Conservation (phyloP, 192 early-diverging fungal genomes). For the Geranomyces variabilis region DNA sequence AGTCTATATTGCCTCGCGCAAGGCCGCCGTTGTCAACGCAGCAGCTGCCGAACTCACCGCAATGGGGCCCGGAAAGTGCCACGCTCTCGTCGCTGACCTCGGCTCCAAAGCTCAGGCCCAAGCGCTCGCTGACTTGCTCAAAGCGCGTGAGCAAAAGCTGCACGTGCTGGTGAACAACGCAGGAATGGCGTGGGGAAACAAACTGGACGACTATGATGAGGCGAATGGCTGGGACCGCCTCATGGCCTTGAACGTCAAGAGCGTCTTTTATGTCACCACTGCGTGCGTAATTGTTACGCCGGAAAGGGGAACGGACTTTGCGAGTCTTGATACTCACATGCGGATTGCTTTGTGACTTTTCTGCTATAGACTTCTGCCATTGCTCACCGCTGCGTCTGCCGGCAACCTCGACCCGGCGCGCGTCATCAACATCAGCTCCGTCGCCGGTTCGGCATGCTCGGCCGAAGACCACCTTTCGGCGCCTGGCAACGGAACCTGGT, state of each 20-base stretch:
- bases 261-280: slow-evolving; percentile 78
- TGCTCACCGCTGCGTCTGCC: slow-evolving; percentile 64
- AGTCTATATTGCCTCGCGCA: slow-evolving; percentile 90
- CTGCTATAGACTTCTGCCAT: slow-evolving; percentile 56
- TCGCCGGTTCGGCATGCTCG: slow-evolving; percentile 38
- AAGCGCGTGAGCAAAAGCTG: slow-evolving; percentile 60
- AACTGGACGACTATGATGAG: slow-evolving; percentile 47
- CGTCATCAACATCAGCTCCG: slow-evolving; percentile 87
- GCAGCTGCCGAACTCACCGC: slow-evolving; percentile 69
- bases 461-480: slow-evolving; percentile 43
- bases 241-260: slow-evolving; percentile 84
- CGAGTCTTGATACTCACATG: no score
- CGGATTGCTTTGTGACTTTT: no score
- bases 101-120: slow-evolving; percentile 60
- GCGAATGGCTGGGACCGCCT: slow-evolving; percentile 62
- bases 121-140: slow-evolving; percentile 58
- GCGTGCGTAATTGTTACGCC: slow-evolving; percentile 40
- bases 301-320: no score
- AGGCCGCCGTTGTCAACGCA: slow-evolving; percentile 50
- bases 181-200: slow-evolving; percentile 55
- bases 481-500: slow-evolving; percentile 48
- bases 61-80: slow-evolving; percentile 72
- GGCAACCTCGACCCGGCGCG: slow-evolving; percentile 58
- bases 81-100: slow-evolving; percentile 75
- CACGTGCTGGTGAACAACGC: slow-evolving; percentile 89